Base-by-base conservation (phyloP, 2,329 filamentous ascomycete genomes). In the Cryphonectria radicalis region DNA sequence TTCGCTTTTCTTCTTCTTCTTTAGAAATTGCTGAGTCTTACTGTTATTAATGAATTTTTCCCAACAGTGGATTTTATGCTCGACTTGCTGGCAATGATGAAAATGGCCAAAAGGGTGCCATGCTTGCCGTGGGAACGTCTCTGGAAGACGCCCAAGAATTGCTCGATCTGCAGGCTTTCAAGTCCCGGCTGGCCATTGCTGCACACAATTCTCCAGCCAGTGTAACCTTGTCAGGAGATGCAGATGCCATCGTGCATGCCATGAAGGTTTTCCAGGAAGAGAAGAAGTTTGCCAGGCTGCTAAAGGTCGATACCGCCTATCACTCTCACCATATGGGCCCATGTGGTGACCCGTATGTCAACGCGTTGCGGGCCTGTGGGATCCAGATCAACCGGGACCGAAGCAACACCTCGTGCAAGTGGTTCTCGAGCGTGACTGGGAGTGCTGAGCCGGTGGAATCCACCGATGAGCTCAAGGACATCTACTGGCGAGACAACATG, bases 271-370 rank as follows among this genome's bases (percentile, higher is more conserved):
- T 80, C 0, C 71, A 77, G 1, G 76, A 75, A 7, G 72, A 75
- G 28, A 74, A 75, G 42, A 75, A 76, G 8, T 79, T 82, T 64
- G 72, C 76, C 1, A 73, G 80, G 3, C 53, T 71, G 0, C 75
- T 85, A 0, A 76, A 78, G 25, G 80, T 83, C 2, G 79, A 82
- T 68, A 80, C 70, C 6, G 83, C 83, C 0, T 84, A 84, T 64
- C 80, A 82, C 69, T 82, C 81, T 1, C 77, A 78, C 42, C 80
- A 82, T 60, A 84, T 84, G 80, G 37, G 42, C 0, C 69, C 69
- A 11, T 73, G 70, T 63, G 14, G 71, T 72, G 55, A 72, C 1
- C 59, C 35, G 22, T 72, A 72, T 50, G 40, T 76, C 14, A 66
- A 66, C 37, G 42, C 46, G 22, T 60, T 76, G 13, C 19, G 59